phyloP scores from a whole-genome alignment of 1,139 yeast genomes.

The Suhomyces terraborum region DNA sequence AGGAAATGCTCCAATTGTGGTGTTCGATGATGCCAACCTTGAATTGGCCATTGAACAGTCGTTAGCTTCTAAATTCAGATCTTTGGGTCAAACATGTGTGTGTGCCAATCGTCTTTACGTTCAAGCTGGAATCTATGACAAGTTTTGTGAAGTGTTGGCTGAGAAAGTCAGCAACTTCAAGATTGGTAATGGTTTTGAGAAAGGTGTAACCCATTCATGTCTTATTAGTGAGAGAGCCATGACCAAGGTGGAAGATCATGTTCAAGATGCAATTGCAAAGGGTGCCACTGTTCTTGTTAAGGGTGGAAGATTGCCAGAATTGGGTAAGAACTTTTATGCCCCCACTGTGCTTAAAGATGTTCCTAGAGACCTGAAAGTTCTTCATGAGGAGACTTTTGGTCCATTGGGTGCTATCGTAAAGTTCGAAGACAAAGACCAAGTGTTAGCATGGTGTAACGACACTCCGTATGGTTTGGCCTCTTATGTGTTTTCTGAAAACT shows the following conservation, averaged over 20 bases:
- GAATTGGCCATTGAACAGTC: slow-evolving; percentile 69
- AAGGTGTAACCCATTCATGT: slow-evolving; percentile 77
- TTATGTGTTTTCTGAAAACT: slow-evolving; percentile 70
- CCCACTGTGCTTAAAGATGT: slow-evolving; percentile 74
- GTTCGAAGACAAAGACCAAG: slow-evolving; percentile 69
- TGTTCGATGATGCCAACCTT: slow-evolving; percentile 79
- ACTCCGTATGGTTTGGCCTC: slow-evolving; percentile 76
- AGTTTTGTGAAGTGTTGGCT: slow-evolving; percentile 54
- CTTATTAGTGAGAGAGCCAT: slow-evolving; percentile 69
- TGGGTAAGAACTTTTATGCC: slow-evolving; percentile 75
- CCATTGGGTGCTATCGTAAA: slow-evolving; percentile 80
- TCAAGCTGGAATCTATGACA: slow-evolving; percentile 62
- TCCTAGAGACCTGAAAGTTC: slow-evolving; percentile 61
- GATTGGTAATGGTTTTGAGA: slow-evolving; percentile 75
- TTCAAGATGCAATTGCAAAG: slow-evolving; percentile 69
- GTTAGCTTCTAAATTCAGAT: slow-evolving; percentile 67
- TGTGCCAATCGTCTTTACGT: slow-evolving; percentile 78
- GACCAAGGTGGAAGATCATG: slow-evolving; percentile 68
- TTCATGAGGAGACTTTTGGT: slow-evolving; percentile 83
- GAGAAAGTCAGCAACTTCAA: slow-evolving; percentile 54
- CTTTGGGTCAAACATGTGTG: slow-evolving; percentile 81
- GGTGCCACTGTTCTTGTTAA: slow-evolving; percentile 69
- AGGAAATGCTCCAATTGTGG: slow-evolving; percentile 91
- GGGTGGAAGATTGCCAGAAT: slow-evolving; percentile 64
- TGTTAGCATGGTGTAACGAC: slow-evolving; percentile 65